A percentile compares a stretch with the other conserved stretches of the same genome.
phyloP scores from a whole-genome alignment of 164 flowering plant genomes.

The Platanus orientalis region DNA sequence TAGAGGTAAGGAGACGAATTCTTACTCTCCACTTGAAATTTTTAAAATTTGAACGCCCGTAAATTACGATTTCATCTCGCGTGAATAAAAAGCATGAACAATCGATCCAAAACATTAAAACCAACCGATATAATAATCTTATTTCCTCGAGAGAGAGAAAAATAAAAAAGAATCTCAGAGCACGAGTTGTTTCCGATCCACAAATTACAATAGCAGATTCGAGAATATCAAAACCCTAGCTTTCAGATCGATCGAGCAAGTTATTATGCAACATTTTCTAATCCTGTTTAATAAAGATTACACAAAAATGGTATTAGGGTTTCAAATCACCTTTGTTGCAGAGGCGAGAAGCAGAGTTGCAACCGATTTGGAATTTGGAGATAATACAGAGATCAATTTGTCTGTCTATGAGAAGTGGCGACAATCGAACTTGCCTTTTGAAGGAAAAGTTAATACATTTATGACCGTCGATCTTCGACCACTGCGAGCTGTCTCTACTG shows the following conservation, averaged over 20 bases:
- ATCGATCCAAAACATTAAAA: not conserved
- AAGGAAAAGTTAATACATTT: not conserved
- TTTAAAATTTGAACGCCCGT: not conserved
- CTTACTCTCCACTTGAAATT: not conserved
- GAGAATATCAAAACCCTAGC: not conserved
- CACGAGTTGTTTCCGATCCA: not conserved
- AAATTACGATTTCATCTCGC: not conserved
- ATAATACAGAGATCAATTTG: not conserved
- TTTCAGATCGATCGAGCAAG: not conserved
- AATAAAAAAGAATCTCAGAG: too few species aligned
- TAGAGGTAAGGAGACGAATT: too few species aligned
- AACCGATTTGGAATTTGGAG: not conserved
- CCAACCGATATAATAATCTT: not conserved
- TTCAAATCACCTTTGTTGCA: slow-evolving; percentile 3
- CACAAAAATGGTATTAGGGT: too few species aligned
- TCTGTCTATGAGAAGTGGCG: not conserved
- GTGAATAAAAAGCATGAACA: not conserved
- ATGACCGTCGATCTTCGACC: slow-evolving; percentile 24
- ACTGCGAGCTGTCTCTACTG: slow-evolving; percentile 5
- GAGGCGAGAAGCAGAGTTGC: not conserved
- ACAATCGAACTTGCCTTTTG: slow-evolving; percentile 7
- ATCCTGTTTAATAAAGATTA: too few species aligned
- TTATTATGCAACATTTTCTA: not conserved
- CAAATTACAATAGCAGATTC: not conserved
- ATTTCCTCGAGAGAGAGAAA: not conserved